Conservation (phyloP, 805 yeast genomes). For the Metschnikowia drakensbergensis region DNA sequence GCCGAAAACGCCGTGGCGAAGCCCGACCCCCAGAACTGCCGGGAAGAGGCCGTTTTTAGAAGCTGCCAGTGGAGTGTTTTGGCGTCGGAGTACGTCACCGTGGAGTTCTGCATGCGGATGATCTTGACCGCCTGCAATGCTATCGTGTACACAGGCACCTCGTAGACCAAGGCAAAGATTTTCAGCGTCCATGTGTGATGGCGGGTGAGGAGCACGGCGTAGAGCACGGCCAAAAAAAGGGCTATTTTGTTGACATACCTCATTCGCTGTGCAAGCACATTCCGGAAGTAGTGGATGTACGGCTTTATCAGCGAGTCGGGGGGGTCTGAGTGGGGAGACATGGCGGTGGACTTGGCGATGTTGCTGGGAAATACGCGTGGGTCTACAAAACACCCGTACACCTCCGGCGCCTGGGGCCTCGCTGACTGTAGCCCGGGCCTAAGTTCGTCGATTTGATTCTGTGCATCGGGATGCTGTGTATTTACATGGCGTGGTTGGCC, state of each 20-base stretch:
- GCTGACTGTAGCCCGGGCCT: too few species aligned
- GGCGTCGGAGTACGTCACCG: conserved; percentile 30
- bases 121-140: conserved; percentile 28
- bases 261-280: conserved; percentile 33
- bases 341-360: neutral
- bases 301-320: conserved; percentile 9
- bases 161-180: conserved; percentile 21
- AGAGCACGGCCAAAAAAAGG: conserved; percentile 23
- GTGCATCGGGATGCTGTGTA: neutral
- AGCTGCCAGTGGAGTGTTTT: conserved; percentile 35
- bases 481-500: conserved; percentile 22
- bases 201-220: conserved; percentile 23
- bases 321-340: conserved; percentile 7
- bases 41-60: neutral
- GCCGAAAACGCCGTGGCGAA: conserved; percentile 20
- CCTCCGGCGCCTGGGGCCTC: neutral
- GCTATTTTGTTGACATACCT: conserved; percentile 32
- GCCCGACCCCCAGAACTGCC: conserved; percentile 1
- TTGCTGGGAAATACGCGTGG: neutral
- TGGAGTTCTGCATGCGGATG: conserved; percentile 22
- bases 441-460: too few species aligned
- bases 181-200: conserved; percentile 29
- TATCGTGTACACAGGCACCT: conserved; percentile 31
- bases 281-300: conserved; percentile 25
- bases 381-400: neutral